Evolutionary conservation across 352 stramenopile genomes (phyloP).

Genomic region (Pythium sp.): DNA sequence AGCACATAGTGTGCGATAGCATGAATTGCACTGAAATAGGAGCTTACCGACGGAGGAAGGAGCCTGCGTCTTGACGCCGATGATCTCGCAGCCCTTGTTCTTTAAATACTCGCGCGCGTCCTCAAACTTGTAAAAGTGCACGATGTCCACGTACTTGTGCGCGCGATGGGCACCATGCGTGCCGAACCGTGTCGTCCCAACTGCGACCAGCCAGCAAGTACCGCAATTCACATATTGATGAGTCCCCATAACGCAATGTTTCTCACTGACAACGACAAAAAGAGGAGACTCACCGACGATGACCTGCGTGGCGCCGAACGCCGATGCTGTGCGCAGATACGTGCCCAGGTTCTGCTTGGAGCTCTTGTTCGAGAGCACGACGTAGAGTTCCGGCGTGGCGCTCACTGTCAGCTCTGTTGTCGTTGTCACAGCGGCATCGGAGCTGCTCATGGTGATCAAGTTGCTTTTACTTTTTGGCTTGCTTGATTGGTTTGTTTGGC

Average conservation of each 20-base stretch:
- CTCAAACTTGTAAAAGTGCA: slow-evolving; percentile 67
- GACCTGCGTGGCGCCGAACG: slow-evolving; percentile 70
- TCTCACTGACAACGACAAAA: background rate
- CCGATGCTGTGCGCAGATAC: slow-evolving; percentile 70
- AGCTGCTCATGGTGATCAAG: slow-evolving; percentile 14
- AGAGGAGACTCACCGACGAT: slow-evolving; percentile 50
- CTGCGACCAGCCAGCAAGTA: slow-evolving; percentile 20
- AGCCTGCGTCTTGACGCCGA: slow-evolving; percentile 35
- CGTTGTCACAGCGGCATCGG: background rate
- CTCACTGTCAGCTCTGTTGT: background rate
- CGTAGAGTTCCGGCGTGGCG: slow-evolving; percentile 41
- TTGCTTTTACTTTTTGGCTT: background rate
- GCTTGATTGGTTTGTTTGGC: background rate
- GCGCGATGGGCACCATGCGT: slow-evolving; percentile 74
- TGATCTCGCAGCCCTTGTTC: slow-evolving; percentile 52
- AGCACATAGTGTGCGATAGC: background rate
- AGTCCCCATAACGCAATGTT: background rate
- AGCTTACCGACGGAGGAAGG: slow-evolving; percentile 5
- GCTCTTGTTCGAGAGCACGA: slow-evolving; percentile 73
- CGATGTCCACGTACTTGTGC: slow-evolving; percentile 78
- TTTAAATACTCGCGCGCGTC: slow-evolving; percentile 62
- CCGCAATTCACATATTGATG: background rate
- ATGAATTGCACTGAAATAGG: background rate
- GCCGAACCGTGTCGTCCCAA: slow-evolving; percentile 72
- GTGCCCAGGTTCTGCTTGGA: slow-evolving; percentile 76